A percentile compares a stretch with the other conserved stretches of the same genome.
Conservation (phyloP, 1,284 basidiomycete genomes). For the Ceratobasidium theobromae region DNA sequence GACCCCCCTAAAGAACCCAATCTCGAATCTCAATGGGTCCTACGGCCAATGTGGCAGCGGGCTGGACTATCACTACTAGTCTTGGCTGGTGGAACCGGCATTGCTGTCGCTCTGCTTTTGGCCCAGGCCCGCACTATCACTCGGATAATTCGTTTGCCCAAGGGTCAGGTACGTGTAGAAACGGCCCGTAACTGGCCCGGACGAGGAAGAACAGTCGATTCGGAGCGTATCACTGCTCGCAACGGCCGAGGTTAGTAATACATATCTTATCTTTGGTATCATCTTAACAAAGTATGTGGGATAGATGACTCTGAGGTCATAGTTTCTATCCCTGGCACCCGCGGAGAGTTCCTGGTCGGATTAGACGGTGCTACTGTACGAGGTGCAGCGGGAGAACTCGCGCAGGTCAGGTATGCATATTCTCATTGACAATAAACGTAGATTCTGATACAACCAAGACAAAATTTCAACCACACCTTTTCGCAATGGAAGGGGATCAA, state of each 20-base stretch:
- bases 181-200: conserved; percentile 22
- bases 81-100: conserved; percentile 21
- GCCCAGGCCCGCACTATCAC: conserved; percentile 24
- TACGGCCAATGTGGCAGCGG: conserved; percentile 27
- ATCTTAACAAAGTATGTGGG: too few species aligned
- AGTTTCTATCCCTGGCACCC: conserved; percentile 2
- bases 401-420: conserved; percentile 2
- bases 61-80: conserved; percentile 15
- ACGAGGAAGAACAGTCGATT: background rate
- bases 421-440: background rate
- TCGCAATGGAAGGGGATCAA: conserved; percentile 11
- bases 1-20: background rate
- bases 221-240: background rate
- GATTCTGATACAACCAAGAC: background rate
- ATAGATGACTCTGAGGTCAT: conserved; percentile 22
- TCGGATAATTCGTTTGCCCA: conserved; percentile 1
- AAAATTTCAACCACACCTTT: conserved; percentile 25
- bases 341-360: conserved; percentile 24
- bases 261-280: background rate
- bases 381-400: background rate
- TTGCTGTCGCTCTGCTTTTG: conserved; percentile 15
- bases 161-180: conserved; percentile 6
- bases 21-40: conserved; percentile 10
- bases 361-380: conserved; percentile 16
- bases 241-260: conserved; percentile 16